Evolutionary conservation across 2,329 filamentous ascomycete genomes (phyloP), one percentile per base, ranked within the genome.

Genomic region (Diaporthe sp.): DNA sequence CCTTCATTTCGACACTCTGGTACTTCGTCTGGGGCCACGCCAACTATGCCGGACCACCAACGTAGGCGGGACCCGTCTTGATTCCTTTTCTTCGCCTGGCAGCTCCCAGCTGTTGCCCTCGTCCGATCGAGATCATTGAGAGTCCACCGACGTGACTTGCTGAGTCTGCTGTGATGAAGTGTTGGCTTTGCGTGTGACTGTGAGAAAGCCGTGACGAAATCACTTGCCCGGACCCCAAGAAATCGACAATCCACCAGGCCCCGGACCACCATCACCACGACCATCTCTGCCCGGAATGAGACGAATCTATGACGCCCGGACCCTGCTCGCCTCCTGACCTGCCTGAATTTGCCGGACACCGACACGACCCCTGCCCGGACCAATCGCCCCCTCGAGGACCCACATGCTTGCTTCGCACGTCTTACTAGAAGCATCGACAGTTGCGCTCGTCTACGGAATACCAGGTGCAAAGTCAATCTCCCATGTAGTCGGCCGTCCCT

Each of bases 21-120:
- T 95, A 95, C 84, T 85, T 90, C 77, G 86, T 87, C 69, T 94
- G 92, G 91, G 93, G 93, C 45, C 89, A 90, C 83, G 89, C 91
- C 83, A 90, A 94, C 83, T 94, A 94, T 83, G 86, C 86, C 60
- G 92, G 92, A 22, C 92, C 91, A 2, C 90, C 88, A n/a, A 45
- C 67, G 52, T 61, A 57, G 17, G 33, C 45, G n/a, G 45, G 67
- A 64, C 33, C 50, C 66, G 72, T 57, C 71, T 58, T 64, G 25
- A 45, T 50, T 54, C 47, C 13, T 40, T 68, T 50, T 40, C 52
- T 28, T 35, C 58, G 57, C 57, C 70, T 54, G 47, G 45, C 47
- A 57, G 70, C 57, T 30, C 30, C 30, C 33, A 58, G 30, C 25
- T 28, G 19, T 9, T 54, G n/a, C 42, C 68, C 22, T 61, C 55